A percentile compares a stretch with the other conserved stretches of the same genome.
Evolutionary conservation across 306 rosid species (phyloP).

Genomic region (Malus domestica): ASM211411v1 NC_041795.1:10204501-10205000

Average conservation of each 20-base stretch:
- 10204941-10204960: not conserved
- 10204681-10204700: not conserved
- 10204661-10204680: too few relatives aligned
- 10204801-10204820: not conserved
- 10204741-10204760: not conserved
- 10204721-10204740: not conserved
- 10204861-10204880: not conserved
- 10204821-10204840: not conserved
- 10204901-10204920: not conserved
- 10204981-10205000: not conserved
- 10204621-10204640: not conserved
- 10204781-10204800: not conserved
- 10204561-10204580: too few relatives aligned
- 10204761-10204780: not conserved
- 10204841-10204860: not conserved
- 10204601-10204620: not conserved
- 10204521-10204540: too few relatives aligned
- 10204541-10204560: fast-evolving
- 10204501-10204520: too few relatives aligned
- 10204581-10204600: not conserved
- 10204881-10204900: not conserved
- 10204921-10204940: not conserved
- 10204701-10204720: not conserved
- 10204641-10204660: not conserved
- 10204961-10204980: not conserved